These are phyloP conservation scores for Chrysopogon serrulatus DNA, from an alignment of 176 grass and related monocot genomes.

Conservation along the genomic window DNA sequence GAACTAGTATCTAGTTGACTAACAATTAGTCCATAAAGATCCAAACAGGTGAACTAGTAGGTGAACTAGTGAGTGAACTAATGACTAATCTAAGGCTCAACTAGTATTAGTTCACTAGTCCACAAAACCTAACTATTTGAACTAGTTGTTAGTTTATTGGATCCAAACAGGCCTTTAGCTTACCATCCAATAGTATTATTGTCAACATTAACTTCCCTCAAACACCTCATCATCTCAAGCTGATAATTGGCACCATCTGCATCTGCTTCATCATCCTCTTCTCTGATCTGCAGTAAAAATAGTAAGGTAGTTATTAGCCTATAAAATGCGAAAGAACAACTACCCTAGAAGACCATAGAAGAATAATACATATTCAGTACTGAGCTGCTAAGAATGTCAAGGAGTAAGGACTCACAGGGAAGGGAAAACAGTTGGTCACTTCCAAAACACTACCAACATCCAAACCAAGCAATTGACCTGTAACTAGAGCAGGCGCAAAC, in stretches of 20 bases:
- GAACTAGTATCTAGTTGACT: no score
- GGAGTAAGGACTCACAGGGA: slow-evolving; percentile 64
- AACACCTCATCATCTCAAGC: slow-evolving; percentile 99
- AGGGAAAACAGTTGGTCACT: slow-evolving; percentile 99
- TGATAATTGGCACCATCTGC: slow-evolving; percentile 98
- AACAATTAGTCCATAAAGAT: no score
- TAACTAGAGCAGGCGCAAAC: slow-evolving; percentile 92
- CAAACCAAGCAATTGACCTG: slow-evolving; percentile 96
- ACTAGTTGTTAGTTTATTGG: no score
- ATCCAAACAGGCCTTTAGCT: no score
- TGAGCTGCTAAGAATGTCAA: background rate
- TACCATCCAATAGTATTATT: slow-evolving; percentile 99
- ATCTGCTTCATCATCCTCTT: slow-evolving; percentile 95
- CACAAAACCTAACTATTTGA: no score
- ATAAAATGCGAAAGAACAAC: background rate
- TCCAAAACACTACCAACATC: slow-evolving; percentile 97
- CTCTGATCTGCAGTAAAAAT: slow-evolving; percentile 55
- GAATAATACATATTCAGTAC: background rate
- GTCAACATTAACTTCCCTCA: slow-evolving; percentile 97
- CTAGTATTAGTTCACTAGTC: no score
- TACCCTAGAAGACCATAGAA: background rate
- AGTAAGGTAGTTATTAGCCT: background rate
- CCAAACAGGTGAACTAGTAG: no score
- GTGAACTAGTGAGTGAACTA: no score
- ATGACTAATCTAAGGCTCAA: no score